Base-by-base conservation (phyloP, 495 filamentous ascomycete species). In the Letharia lupina region DNA sequence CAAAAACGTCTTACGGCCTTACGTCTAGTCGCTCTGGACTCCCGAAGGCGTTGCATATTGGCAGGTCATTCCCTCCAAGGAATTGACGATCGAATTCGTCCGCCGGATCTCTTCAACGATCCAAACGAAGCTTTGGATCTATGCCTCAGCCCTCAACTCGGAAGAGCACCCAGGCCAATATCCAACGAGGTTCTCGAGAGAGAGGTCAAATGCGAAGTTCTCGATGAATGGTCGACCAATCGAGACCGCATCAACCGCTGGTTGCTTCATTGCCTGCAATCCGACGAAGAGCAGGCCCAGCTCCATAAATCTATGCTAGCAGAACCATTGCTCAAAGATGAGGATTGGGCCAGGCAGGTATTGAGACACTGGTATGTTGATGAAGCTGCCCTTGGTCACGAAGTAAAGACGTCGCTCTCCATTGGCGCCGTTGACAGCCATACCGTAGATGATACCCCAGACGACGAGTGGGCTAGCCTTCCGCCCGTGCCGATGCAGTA, bases 311-410 rank as follows among this genome's bases (percentile, higher is more conserved):
- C 62, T 20, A 37, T 60, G 18, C 56, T 64, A n/a, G 62, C 50
- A 0, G 62, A 64, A 33, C 45, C n/a, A 16, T 48, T 44, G 28
- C 37, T 33, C 28, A 23, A 52, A 48, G 44, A 54, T 12, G 45
- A 31, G 59, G 57, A 62, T 62, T 65, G 59, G 65, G 61, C 71
- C 50, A 65, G 64, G 44, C 68, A 70, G 60, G 64, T 67, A 62
- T 67, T 69, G 62, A 63, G 69, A 64, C 69, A 71, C 59, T 65
- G 66, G 57, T 68, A 64, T 40, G 44, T 50, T 23, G 66, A 68
- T 35, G 66, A 68, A 44, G 66, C 66, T 31, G 66, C 66, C 20
- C 60, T 62, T 18, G 62, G 62, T 45, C 40, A 59, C 8, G 62
- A 65, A 18, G 23, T 68, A 28, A 56, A 58, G 41, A 12, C 37